Percentiles rank a stretch among this genome's conserved stretches.
phyloP scores from a whole-genome alignment of 768 basidiomycete species.

The Boletus barrowsii region DNA sequence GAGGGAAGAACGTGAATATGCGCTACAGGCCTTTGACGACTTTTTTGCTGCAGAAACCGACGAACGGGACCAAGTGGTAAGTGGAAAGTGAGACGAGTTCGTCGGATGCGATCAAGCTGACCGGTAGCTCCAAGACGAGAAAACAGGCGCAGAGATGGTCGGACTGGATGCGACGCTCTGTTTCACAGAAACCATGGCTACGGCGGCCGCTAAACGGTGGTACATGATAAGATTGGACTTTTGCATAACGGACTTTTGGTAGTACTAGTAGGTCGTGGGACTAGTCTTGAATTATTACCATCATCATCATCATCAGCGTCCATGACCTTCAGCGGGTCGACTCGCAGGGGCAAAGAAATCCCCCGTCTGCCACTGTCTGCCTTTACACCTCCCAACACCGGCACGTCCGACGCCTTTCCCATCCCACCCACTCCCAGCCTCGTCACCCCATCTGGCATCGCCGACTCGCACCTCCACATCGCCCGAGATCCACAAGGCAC shows the following conservation, averaged over 20 bases:
- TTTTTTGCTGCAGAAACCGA: constrained; percentile 48
- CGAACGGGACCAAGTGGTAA: constrained; percentile 22
- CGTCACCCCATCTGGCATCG: constrained; percentile 57
- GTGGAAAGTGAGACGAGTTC: constrained; percentile 4
- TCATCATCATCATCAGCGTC: constrained; percentile 23
- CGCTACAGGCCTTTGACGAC: constrained; percentile 55
- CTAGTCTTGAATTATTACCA: not conserved
- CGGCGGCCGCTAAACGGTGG: constrained; percentile 17
- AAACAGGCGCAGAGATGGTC: constrained; percentile 27
- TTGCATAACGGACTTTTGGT: not conserved
- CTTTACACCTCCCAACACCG: constrained; percentile 69
- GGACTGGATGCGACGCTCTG: constrained; percentile 23
- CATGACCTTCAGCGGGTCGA: too few species aligned
- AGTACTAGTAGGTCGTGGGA: constrained; percentile 5
- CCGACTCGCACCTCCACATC: constrained; percentile 66
- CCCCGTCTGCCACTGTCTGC: constrained; percentile 75
- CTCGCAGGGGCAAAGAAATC: constrained; percentile 60
- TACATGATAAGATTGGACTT: not conserved
- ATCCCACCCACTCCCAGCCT: constrained; percentile 65
- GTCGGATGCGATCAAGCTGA: constrained; percentile 8
- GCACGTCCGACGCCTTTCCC: constrained; percentile 64
- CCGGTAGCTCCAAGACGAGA: constrained; percentile 13
- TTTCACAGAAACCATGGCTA: constrained; percentile 17
- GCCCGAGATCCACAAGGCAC: constrained; percentile 21
- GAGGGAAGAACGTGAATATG: constrained; percentile 50